Evolutionary conservation across 2,329 filamentous ascomycete species (phyloP), one percentile per base, ranked within the genome.

Genomic region (Chrysoporthe cubensis): DNA sequence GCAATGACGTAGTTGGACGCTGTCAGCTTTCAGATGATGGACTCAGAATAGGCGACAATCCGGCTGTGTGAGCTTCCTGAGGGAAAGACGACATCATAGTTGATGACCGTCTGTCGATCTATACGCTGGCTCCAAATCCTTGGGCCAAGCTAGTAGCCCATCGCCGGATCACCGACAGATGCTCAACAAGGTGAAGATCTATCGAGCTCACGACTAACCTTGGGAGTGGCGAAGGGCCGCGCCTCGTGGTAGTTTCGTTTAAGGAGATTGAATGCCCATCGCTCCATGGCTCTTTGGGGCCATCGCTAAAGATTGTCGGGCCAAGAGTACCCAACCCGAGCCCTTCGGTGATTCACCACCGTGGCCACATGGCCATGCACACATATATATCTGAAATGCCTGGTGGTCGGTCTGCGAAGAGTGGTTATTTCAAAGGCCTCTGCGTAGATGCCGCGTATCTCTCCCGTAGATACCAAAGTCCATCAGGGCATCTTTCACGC

Each of bases 371-470:
- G 46, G 14, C 18, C 14, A 16, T 18, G 14, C 18, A 5, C 18
- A 16, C 44, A 9, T 26, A 26, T 26, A 26, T 26, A 26, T 26
- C 37, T 40, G 9, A 40, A 40, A 40, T 40, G 37, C 37, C 37
- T 7, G 37, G 37, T 40, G 9, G 37, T 40, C 37, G 37, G 6
- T 40, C 37, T 40, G 37, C 37, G 37, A 9, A 6, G 9, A 40
- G 9, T 9, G 37, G 37, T 9, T 9, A 40, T 5, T 40, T 40
- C 37, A 40, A 9, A 40, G 6, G 37, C 9, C 79, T 83, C 0
- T 87, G 87, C 0, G 87, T 42, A 11, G 42, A 42, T n/a, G 26
- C 26, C 14, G 54, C 32, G 54, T 57, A 57, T 40, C 14, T 6
- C 14, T 57, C 40, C n/a, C 50, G 34, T 64, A 44, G 50, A 64